Base-by-base conservation (phyloP, 305 asterid species). In the Rubia tinctorum region DNA sequence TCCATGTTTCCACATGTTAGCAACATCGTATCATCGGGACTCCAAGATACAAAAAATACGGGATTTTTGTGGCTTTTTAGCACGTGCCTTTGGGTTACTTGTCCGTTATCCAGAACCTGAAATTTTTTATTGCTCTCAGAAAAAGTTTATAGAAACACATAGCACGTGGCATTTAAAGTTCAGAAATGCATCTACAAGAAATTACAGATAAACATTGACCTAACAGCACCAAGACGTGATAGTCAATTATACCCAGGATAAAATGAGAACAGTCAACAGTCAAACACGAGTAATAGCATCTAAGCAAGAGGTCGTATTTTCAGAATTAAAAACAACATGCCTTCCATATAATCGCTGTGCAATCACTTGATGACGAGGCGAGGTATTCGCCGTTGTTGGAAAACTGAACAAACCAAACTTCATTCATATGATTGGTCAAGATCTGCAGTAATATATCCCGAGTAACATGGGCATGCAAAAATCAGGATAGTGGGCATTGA, bases 391-490 rank as follows among this genome's bases (percentile, higher is more conserved):
- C 98, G 64, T 82, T 84, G 85, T 89, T 84, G 49, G 99, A 92
- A 81, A 94, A 94, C 82, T 92, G 99, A 77, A 94, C 95, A 63
- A 88, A 94, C 99, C 98, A 92, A 66, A 94, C 98, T 88, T 90
- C 99, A 82, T 90, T 85, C 74, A 75, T 87, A 84, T 91, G 96
- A 79, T 75, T 73, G 56, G 85, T 79, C 86, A 94, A 81, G 79
- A 90, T 87, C 99, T 90, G 91, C 90, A 84, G 78, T 56, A 68
- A 79, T 71, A 69, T 75, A 73, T 60, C 37, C 72, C 37, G 34
- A 45, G 4, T 15, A 60, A n/a, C 67, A 65, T 30, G 66, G 78
- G 75, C 27, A 61, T 74, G 77, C 80, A 82, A 74, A 77, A 81
- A 80, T 63, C 23, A 67, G 77, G 69, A 72, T 60, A 6, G 62